Conservation (phyloP, 345 rosid genomes). For the Gossypium herbaceum region DNA sequence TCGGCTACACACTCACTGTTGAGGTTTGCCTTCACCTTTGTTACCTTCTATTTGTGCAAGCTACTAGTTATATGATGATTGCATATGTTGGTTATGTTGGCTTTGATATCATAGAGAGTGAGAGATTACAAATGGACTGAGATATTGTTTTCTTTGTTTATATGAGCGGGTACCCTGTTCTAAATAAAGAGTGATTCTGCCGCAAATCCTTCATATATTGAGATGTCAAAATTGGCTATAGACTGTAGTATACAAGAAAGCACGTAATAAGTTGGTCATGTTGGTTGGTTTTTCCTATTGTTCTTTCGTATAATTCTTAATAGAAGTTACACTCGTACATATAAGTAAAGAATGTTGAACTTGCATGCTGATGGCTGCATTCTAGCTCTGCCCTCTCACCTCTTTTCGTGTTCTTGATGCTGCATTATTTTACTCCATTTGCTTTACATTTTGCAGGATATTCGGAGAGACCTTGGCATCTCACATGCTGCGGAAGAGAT, state of each 20-base stretch:
- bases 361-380: neutral
- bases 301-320: neutral
- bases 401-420: neutral
- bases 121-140: neutral
- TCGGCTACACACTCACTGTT: slow-evolving; percentile 30
- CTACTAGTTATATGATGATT: slow-evolving; percentile 1
- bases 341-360: neutral
- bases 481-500: slow-evolving; percentile 28
- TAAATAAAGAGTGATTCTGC: neutral
- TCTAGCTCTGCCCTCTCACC: neutral
- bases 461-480: slow-evolving; percentile 42
- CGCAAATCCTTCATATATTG: neutral
- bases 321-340: neutral
- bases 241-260: neutral
- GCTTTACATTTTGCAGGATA: slow-evolving; percentile 28
- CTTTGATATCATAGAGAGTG: neutral
- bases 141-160: neutral
- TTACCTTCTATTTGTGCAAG: neutral
- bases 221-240: neutral
- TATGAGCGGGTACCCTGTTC: neutral
- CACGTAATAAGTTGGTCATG: neutral
- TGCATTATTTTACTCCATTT: neutral
- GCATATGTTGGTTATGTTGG: neutral
- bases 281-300: neutral
- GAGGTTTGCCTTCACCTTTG: slow-evolving; percentile 32